A percentile compares a stretch with the other conserved stretches of the same genome.
Evolutionary conservation across 192 early-diverging fungal species (phyloP).

Genomic region (Coemansia sp.): DNA sequence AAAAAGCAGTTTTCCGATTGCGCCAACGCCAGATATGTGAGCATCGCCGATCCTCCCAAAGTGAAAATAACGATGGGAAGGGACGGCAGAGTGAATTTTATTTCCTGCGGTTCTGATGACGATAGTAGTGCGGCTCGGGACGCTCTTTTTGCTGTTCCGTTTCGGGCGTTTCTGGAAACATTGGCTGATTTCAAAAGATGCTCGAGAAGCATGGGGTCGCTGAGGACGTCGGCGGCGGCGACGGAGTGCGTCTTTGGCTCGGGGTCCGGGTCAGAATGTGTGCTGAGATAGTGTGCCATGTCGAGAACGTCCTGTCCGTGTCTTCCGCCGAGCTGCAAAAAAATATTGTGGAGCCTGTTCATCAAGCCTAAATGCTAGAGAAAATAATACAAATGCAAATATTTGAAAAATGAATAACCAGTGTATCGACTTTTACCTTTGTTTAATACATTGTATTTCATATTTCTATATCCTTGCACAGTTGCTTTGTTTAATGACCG

Average conservation of each 20-base stretch:
- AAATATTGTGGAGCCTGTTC: not conserved
- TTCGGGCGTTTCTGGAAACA: not conserved
- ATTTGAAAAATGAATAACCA: not conserved
- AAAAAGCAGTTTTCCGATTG: slow-evolving; percentile 3
- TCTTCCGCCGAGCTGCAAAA: not conserved
- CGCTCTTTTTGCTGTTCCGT: not conserved
- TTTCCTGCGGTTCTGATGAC: not conserved
- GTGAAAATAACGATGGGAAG: not conserved
- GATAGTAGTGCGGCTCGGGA: not conserved
- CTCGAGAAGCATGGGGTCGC: not conserved
- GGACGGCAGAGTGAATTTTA: slow-evolving; percentile 9
- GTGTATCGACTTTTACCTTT: too few species aligned
- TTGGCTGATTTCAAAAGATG: not conserved
- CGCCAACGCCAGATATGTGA: not conserved
- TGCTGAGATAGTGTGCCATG: slow-evolving; percentile 4
- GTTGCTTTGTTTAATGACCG: not conserved
- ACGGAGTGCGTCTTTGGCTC: not conserved
- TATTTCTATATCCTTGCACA: too few species aligned
- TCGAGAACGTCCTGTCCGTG: slow-evolving; percentile 3
- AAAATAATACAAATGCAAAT: not conserved
- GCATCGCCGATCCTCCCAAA: slow-evolving; percentile 6
- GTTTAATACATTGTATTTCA: too few species aligned
- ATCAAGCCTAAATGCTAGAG: not conserved
- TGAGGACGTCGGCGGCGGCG: too few species aligned
- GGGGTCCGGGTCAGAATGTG: not conserved